phyloP scores from a whole-genome alignment of 2,329 filamentous ascomycete genomes.

The Fusarium redolens region DNA sequence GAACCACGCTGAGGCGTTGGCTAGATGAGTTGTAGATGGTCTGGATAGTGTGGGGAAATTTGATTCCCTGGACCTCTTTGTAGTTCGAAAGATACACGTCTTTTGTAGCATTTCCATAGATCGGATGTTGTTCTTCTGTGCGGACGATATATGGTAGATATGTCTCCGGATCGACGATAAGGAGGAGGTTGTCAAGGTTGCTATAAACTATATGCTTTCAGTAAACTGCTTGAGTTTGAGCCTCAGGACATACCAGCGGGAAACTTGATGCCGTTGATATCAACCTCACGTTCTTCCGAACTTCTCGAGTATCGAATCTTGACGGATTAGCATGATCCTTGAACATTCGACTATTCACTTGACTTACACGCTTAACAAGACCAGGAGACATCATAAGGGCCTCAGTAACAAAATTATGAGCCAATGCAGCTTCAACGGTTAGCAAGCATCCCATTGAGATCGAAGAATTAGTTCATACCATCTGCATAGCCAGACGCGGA shows the following conservation, averaged over 20 bases:
- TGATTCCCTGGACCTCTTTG: background rate
- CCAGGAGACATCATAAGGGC: background rate
- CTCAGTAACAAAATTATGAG: background rate
- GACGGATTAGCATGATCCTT: accelerated
- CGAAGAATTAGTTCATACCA: background rate
- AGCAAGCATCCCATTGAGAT: accelerated
- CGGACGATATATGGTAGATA: slow-evolving; percentile 23
- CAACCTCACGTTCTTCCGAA: background rate
- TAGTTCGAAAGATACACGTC: slow-evolving; percentile 26
- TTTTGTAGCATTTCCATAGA: background rate
- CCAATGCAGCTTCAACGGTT: background rate
- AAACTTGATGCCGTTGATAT: slow-evolving; percentile 6
- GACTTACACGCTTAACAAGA: background rate
- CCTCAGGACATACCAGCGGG: background rate
- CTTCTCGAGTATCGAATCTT: background rate
- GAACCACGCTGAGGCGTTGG: background rate
- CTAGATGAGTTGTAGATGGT: slow-evolving; percentile 14
- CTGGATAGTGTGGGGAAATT: slow-evolving; percentile 21
- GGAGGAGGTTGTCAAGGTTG: background rate
- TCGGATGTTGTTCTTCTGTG: slow-evolving; percentile 4
- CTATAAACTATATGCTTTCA: background rate
- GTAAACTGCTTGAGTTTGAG: accelerated
- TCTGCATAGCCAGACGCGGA: slow-evolving; percentile 20
- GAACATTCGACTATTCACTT: accelerated
- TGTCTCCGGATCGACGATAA: slow-evolving; percentile 8